Conservation (phyloP, 2,329 filamentous ascomycete species). For the Phaeosphaeriaceae sp. region DNA sequence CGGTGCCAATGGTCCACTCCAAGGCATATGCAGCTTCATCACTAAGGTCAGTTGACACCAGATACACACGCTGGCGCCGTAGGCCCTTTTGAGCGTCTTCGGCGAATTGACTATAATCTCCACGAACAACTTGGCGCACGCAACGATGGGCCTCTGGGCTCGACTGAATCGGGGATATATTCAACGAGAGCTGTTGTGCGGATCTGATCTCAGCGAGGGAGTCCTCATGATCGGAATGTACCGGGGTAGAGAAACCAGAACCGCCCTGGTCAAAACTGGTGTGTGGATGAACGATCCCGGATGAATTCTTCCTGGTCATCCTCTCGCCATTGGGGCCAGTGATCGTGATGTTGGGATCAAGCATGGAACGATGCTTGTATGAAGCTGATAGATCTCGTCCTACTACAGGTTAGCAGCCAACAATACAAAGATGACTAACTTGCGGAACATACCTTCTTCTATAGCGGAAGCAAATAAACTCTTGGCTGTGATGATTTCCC, state of each 20-base stretch:
- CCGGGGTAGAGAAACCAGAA: constrained; percentile 64
- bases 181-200: constrained; percentile 83
- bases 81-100: constrained; percentile 80
- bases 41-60: constrained; percentile 95
- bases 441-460: constrained; percentile 71
- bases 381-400: constrained; percentile 59
- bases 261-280: constrained; percentile 81
- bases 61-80: constrained; percentile 82
- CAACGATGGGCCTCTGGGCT: constrained; percentile 79
- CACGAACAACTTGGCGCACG: constrained; percentile 88
- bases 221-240: constrained; percentile 86
- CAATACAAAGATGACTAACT: neutral
- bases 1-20: constrained; percentile 97
- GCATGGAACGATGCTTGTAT: constrained; percentile 67
- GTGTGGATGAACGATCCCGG: constrained; percentile 72
- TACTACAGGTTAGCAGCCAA: constrained; percentile 26
- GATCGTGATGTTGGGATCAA: constrained; percentile 72
- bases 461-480: constrained; percentile 77
- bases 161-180: constrained; percentile 79
- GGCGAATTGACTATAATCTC: constrained; percentile 79
- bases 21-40: constrained; percentile 93
- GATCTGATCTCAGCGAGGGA: constrained; percentile 84
- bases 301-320: constrained; percentile 57
- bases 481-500: constrained; percentile 54
- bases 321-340: constrained; percentile 68